Evolutionary conservation across 148 eudicot genomes (phyloP), one percentile per base, ranked within the genome.

Genomic region (Chenopodium album): DNA sequence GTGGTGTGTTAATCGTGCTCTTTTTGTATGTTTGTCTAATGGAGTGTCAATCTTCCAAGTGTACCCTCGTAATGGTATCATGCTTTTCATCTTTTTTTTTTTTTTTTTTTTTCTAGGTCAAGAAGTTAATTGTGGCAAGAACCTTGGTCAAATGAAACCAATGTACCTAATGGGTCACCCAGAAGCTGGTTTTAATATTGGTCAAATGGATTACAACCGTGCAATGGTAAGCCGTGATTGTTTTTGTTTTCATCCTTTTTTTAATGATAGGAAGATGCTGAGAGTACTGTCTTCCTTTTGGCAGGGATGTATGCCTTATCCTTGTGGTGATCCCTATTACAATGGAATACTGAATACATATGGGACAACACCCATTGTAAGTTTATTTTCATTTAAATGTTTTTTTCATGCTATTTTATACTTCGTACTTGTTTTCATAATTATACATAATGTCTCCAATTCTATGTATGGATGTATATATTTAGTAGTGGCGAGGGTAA

Each of bases 311-410:
- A 73, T 87, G 85, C 84, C 88, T 29, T 86, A 90, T 84, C 89
- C 91, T 66, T 87, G 84, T 76, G 72, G 88, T 47, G 94, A 95
- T 84, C 92, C 94, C 70, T 91, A 85, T 88, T 79, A 60, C 78
- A 81, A 74, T 69, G 92, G 91, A 9, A 73, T 92, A 73, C 68
- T 81, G 70, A 44, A 90, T 76, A 86, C 92, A 14, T 94, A 91
- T 83, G 94, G 92, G 82, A 82, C 92, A 41, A 79, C 87, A 37
- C 79, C 91, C 84, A 66, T 78, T 59, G 98, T 94, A 81, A 90
- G 94, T 84, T 52, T 80, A 59, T 67, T 3, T 69, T 56, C 41
- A 80, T 46, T 46, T 10, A 20, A 83, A 32, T 52, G 78, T 26
- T 19, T 9, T 62, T 11, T 29, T 44, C n/a, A 12, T 56, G 60